Evolutionary conservation across 1,284 basidiomycete species (phyloP), one percentile per base, ranked within the genome.

Genomic region (Chalciporus piperatoides): DNA sequence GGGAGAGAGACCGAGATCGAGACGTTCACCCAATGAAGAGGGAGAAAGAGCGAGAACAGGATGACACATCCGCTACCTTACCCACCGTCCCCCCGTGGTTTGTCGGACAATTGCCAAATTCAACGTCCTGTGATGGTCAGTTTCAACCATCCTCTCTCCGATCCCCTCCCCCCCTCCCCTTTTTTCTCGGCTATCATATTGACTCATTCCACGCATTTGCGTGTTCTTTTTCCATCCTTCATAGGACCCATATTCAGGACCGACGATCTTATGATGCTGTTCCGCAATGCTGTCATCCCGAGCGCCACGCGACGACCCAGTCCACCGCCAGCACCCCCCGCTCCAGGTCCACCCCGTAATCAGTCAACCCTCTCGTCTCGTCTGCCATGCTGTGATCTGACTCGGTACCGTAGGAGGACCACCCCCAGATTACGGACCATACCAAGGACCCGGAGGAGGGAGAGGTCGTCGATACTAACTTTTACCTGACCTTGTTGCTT

Each of bases 201-300:
- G 46, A 67, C 59, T 58, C 52, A 44, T 54, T 4, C 23, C 23
- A 45, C 6, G 14, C 44, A 28, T 23, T n/a, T n/a, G n/a, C n/a
- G n/a, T n/a, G n/a, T n/a, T n/a, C n/a, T n/a, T n/a, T n/a, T n/a
- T 60, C 48, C 9, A 44, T 53, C 40, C 3, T 55, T 58, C 55
- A 38, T 56, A 92, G 91, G 91, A 2, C 91, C 92, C 14, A 78
- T 92, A 32, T 93, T 94, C 73, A 78, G 88, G 46, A 86, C 86
- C 2, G 91, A 94, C 43, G 91, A 94, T 67, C 73, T 94, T 28
- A 84, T 95, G 78, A 84, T 84, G 54, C 64, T 92, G 19, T 83
- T 92, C 64, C 76, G 81, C 40, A 86, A 80, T 61, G 86, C 86
- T 42, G 80, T 85, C 17, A 87, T 92, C 47, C 87, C 89, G 4